Evolutionary conservation across 2,329 filamentous ascomycete species (phyloP).

Genomic region (Leptographium procerum): DNA sequence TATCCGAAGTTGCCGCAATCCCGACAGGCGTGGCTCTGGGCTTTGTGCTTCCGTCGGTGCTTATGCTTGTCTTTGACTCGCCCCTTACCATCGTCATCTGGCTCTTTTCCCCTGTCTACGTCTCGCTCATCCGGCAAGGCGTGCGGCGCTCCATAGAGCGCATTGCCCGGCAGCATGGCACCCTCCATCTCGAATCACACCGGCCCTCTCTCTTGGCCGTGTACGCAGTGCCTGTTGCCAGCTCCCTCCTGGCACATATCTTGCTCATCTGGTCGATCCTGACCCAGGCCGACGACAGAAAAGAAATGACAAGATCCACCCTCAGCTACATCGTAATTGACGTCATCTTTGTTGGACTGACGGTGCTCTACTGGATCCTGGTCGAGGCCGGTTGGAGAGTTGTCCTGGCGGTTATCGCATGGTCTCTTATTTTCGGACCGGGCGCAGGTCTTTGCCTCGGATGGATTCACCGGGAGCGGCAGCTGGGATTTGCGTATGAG

Average conservation of each 20-base stretch:
- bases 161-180: slow-evolving; percentile 6
- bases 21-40: slow-evolving; percentile 36
- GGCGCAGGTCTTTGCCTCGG: slow-evolving; percentile 25
- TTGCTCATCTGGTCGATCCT: slow-evolving; percentile 26
- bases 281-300: slow-evolving; percentile 30
- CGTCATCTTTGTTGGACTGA: slow-evolving; percentile 30
- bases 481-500: slow-evolving; percentile 7
- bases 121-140: slow-evolving; percentile 29
- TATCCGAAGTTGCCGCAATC: slow-evolving; percentile 46
- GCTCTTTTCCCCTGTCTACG: slow-evolving; percentile 41
- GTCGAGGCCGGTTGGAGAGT: slow-evolving; percentile 36
- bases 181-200: slow-evolving; percentile 32
- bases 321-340: slow-evolving; percentile 36
- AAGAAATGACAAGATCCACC: slow-evolving; percentile 36
- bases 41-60: slow-evolving; percentile 32
- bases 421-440: slow-evolving; percentile 21
- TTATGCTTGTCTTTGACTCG: slow-evolving; percentile 32
- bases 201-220: slow-evolving; percentile 25
- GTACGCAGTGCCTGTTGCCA: slow-evolving; percentile 32
- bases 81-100: slow-evolving; percentile 30
- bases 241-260: slow-evolving; percentile 30
- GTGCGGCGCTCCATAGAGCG: slow-evolving; percentile 19
- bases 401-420: slow-evolving; percentile 15
- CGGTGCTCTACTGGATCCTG: slow-evolving; percentile 41
- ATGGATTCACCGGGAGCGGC: slow-evolving; percentile 21